Base-by-base conservation (phyloP, 169 alveolate genomes). In the Amoebophrya sp. region DNA sequence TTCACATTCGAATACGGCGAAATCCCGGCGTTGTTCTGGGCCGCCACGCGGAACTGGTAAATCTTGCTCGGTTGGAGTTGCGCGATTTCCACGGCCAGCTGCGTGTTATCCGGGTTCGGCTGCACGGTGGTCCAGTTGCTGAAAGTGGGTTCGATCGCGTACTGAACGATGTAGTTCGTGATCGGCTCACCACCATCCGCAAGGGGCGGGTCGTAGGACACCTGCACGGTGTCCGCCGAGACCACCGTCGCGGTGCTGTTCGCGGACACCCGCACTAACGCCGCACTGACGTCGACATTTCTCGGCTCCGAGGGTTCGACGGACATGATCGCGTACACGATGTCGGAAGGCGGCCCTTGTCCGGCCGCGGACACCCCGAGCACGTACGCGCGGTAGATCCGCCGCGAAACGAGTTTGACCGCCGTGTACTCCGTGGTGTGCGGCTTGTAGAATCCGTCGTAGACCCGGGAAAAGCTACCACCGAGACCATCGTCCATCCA, bases 401-500 rank as follows among this genome's bases (percentile, higher is more conserved):
- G 89, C 0, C 94, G 92, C 40, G n/a, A 54, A 77, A 89, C 94
- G 77, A 92, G 90, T 23, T 91, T 91, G 0, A 91, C 88, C 29
- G 93, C 91, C 89, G 88, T 66, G 90, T 90, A 92, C 90, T 90
- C 77, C 25, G 93, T 92, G 83, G 91, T 92, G 89, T 90, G 77
- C 39, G 94, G 94, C 92, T 90, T 92, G 92, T 92, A 77, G 93
- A 90, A 90, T 54, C 94, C 94, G 40, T 92, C 92, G 40, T 92
- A 92, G 29, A 83, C 89, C 35, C 91, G 91, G 89, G 77, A 32
- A 77, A 92, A 92, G 39, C 77, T 83, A 39, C 94, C 94, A 23
- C 94, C 94, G 18, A 93, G 91, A 35, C 94, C 94, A 40, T 93
- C 94, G 39, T 93, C 94, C 77, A 91, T n/a, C 38, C 94, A 90